These are phyloP conservation scores for Candolleomyces aberdarensis DNA, from an alignment of 768 basidiomycete genomes.

Conservation along the genomic window DNA sequence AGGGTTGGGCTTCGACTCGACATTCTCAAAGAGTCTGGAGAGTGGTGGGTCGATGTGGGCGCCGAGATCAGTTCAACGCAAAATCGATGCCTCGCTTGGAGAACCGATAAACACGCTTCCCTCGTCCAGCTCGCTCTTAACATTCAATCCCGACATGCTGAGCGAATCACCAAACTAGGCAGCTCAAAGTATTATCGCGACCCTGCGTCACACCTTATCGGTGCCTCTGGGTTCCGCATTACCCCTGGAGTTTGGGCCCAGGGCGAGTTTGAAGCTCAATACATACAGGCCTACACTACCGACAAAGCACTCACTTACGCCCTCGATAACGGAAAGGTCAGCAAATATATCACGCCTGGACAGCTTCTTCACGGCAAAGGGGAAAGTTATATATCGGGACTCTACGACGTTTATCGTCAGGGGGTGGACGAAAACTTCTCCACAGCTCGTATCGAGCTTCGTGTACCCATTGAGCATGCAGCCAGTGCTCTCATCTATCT, in stretches of 20 bases:
- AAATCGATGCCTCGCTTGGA: conserved; percentile 13
- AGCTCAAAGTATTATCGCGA: conserved; percentile 13
- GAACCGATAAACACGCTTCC: neutral
- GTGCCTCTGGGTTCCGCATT: conserved; percentile 12
- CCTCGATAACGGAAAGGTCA: conserved; percentile 8
- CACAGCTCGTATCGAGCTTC: conserved; percentile 3
- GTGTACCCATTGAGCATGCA: conserved; percentile 1
- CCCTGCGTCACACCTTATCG: conserved; percentile 12
- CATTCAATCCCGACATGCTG: neutral
- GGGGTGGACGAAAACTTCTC: neutral
- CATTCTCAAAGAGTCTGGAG: neutral
- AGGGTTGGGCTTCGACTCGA: neutral
- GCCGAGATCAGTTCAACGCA: conserved; percentile 13
- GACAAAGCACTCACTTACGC: conserved; percentile 15
- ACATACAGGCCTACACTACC: conserved; percentile 16
- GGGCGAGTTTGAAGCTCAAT: conserved; percentile 7
- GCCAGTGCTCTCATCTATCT: neutral
- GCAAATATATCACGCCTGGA: neutral
- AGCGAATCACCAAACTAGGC: neutral
- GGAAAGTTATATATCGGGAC: neutral
- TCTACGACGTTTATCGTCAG: conserved; percentile 1
- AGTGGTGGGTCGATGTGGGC: conserved; percentile 21
- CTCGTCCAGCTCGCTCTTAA: neutral
- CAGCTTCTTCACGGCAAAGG: neutral
- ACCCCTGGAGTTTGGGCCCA: conserved; percentile 3